phyloP scores from a whole-genome alignment of 139 green algal species.

The Chlamydomonas sphaeroides region DNA sequence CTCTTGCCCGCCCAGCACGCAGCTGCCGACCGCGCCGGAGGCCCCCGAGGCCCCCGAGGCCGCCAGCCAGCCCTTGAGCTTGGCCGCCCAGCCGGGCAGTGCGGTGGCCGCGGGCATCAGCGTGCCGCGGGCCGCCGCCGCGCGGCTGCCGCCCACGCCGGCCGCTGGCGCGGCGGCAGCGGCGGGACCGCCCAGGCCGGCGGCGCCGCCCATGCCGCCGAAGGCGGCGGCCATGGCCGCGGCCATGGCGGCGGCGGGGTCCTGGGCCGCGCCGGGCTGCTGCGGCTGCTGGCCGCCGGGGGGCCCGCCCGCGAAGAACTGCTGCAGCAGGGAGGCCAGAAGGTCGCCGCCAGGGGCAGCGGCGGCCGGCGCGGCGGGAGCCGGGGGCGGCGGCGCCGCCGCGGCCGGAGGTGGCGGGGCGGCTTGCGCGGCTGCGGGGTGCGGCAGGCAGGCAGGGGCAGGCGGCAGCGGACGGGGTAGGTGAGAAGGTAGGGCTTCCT shows the following conservation, averaged over 20 bases:
- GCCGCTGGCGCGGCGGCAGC: neutral
- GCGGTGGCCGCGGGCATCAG: neutral
- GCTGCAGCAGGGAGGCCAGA: neutral
- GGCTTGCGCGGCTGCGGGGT: neutral
- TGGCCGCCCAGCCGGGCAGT: neutral
- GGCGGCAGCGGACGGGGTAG: too few relatives aligned
- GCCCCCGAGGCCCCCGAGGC: neutral
- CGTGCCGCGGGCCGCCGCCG: neutral
- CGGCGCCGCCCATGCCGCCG: neutral
- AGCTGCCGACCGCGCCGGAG: neutral
- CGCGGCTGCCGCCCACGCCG: neutral
- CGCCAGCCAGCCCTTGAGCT: neutral
- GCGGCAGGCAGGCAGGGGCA: too few relatives aligned
- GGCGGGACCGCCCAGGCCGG: too few relatives aligned
- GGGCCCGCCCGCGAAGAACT: constrained; percentile 1
- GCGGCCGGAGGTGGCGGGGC: neutral
- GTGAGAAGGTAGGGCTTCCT: too few relatives aligned
- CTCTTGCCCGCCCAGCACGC: constrained; percentile 12
- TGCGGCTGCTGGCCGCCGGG: too few relatives aligned
- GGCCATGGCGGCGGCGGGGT: constrained; percentile 1
- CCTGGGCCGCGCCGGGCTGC: neutral
- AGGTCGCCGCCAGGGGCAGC: neutral
- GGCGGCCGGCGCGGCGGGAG: neutral
- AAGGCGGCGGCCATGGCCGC: constrained; percentile 15
- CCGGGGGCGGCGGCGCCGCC: neutral